Evolutionary conservation across 2,329 filamentous ascomycete species (phyloP), one percentile per base, ranked within the genome.

Genomic region (Domatiomyces globalis): DNA sequence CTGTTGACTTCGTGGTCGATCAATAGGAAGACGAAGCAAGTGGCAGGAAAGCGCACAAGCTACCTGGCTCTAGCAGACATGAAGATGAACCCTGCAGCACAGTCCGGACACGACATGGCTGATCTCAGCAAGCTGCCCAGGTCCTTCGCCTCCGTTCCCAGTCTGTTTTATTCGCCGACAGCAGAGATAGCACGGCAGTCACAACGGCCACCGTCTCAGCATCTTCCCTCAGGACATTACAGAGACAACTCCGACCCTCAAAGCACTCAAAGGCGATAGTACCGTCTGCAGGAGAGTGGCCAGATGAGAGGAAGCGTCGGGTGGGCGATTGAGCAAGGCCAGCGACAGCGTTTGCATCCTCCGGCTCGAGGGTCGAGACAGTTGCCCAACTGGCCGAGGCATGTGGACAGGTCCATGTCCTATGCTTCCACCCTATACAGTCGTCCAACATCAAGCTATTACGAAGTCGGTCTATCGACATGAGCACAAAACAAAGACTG

Each of bases 131-230:
- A 60, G 51, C 43, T 60, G 17, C 57, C 57, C 6, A 54, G 49
- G 33, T 54, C 52, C 6, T 61, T 60, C 39, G 56, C 56, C 12
- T 57, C 52, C 46, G 58, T 58, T n/a, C 58, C 59, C 39, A 86
- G 84, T 56, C 75, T 96, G 15, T 98, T 98, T 77, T 98, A 95
- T 73, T 95, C 88, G 6, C 92, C 92, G 0, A 96, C 92, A 0
- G 89, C 89, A 1, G 58, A 60, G 50, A 58, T 58, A 4, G 58
- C 58, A 12, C 57, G 55, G 39, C 55, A 61, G 25, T 51, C 51
- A 33, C 55, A 56, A 46, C 49, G 57, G 29, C 54, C 53, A 33
- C 48, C 51, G 10, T 45, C 36, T 17, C 54, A 56, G 9, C 57
- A 60, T 45, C 51, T 60, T 12, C 58, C 58, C 12, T 54, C 57